A percentile compares a stretch with the other conserved stretches of the same genome.
Conservation (phyloP, 257 asterid species). For the Nicotiana tomentosiformis region DNA sequence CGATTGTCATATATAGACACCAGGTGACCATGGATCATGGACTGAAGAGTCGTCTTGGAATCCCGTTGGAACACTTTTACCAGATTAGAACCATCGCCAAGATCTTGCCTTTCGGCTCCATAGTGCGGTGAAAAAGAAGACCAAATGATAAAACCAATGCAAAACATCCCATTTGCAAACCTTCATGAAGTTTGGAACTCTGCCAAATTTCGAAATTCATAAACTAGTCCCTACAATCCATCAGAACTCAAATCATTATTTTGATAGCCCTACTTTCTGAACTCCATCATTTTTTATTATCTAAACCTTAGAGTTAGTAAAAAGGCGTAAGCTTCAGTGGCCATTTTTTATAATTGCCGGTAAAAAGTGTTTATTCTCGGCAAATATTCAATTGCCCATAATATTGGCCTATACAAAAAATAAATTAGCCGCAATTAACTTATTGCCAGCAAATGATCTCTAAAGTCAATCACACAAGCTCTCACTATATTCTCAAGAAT, state of each 20-base stretch:
- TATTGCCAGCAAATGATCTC: no score
- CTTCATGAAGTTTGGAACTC: slow-evolving; percentile 38
- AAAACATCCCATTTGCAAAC: slow-evolving; percentile 46
- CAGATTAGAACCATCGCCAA: slow-evolving; percentile 36
- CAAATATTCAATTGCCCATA: no score
- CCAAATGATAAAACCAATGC: slow-evolving; percentile 40
- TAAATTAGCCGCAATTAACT: no score
- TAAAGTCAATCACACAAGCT: no score
- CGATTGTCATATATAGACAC: slow-evolving; percentile 33
- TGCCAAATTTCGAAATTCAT: slow-evolving; percentile 32
- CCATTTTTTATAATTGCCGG: no score
- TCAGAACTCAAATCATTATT: neutral
- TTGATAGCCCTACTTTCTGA: neutral
- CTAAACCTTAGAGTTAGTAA: neutral
- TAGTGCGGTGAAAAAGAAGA: neutral
- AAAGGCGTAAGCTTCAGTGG: no score
- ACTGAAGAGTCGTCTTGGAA: slow-evolving; percentile 45
- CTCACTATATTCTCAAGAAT: no score
- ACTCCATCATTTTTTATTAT: neutral
- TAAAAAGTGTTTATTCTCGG: no score
- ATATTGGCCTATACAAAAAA: no score
- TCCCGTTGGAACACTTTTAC: slow-evolving; percentile 34
- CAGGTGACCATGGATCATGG: slow-evolving; percentile 43
- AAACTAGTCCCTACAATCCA: slow-evolving; percentile 36
- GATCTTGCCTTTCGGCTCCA: neutral